Conservation (phyloP, 805 yeast genomes). For the Metschnikowia gelsemii region DNA sequence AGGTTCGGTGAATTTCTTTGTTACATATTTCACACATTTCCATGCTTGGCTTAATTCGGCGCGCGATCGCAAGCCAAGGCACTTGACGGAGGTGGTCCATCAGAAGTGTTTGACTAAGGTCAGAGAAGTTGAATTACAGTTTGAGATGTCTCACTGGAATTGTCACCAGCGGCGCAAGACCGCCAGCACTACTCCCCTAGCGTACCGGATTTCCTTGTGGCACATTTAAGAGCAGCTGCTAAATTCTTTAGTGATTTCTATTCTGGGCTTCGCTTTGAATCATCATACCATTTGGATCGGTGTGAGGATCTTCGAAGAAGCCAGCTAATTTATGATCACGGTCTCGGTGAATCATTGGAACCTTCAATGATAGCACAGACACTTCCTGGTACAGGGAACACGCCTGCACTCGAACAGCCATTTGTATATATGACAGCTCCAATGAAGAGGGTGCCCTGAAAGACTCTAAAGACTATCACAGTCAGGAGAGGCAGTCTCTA, state of each 20-base stretch:
- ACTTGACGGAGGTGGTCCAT: too few species aligned
- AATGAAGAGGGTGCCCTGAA: slow-evolving; percentile 5
- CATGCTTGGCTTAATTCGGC: too few species aligned
- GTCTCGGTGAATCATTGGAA: not conserved
- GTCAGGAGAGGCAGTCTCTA: not conserved
- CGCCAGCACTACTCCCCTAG: slow-evolving; percentile 28
- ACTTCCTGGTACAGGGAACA: not conserved
- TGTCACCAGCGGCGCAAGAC: slow-evolving; percentile 22
- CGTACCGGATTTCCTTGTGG: slow-evolving; percentile 17
- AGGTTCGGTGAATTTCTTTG: too few species aligned
- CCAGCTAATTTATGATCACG: slow-evolving; percentile 16
- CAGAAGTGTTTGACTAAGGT: too few species aligned
- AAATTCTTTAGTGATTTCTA: slow-evolving; percentile 23
- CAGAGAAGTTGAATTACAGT: not conserved
- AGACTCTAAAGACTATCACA: not conserved
- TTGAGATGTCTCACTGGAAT: slow-evolving; percentile 33
- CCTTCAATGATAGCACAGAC: not conserved
- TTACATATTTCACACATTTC: too few species aligned
- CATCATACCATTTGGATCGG: slow-evolving; percentile 31
- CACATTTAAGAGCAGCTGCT: slow-evolving; percentile 18
- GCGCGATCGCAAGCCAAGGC: too few species aligned
- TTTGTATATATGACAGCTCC: slow-evolving; percentile 3
- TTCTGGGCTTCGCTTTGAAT: slow-evolving; percentile 38
- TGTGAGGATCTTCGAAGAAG: slow-evolving; percentile 35
- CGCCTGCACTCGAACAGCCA: slow-evolving; percentile 11